Percentiles rank a stretch among this genome's conserved stretches.
Conservation (phyloP, 345 rosid genomes). For the Brassica incana region DNA sequence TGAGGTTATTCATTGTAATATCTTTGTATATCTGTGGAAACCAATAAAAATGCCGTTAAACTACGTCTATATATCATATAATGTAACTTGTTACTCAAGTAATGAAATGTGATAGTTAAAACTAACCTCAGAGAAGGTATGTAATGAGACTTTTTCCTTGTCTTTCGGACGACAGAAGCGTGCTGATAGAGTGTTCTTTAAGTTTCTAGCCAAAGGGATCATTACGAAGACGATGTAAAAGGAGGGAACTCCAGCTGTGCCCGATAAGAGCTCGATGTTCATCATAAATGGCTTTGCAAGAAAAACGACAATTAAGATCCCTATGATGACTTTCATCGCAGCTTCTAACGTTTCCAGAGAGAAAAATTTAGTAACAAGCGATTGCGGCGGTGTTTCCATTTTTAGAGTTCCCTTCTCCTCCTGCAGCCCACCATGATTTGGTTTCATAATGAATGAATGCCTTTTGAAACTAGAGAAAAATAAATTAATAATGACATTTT, state of each 20-base stretch:
- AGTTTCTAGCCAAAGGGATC: slow-evolving; percentile 39
- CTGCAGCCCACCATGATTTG: not conserved
- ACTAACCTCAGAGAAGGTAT: slow-evolving; percentile 37
- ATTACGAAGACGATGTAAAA: slow-evolving; percentile 35
- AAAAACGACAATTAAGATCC: slow-evolving; percentile 35
- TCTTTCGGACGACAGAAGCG: slow-evolving; percentile 33
- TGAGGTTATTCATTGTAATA: slow-evolving; percentile 32
- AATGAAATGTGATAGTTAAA: not conserved
- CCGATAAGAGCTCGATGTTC: slow-evolving; percentile 32
- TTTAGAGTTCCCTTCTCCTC: slow-evolving; percentile 23
- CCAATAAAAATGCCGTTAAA: not conserved
- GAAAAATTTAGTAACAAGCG: slow-evolving; percentile 11
- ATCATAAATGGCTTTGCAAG: slow-evolving; percentile 41
- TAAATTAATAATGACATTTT: not conserved
- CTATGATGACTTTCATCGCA: slow-evolving; percentile 23
- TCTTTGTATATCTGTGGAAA: slow-evolving; percentile 29
- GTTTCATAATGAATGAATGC: too few species aligned
- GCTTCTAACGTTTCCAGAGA: slow-evolving; percentile 32
- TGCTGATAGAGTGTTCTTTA: slow-evolving; percentile 36
- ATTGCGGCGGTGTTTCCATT: slow-evolving; percentile 30
- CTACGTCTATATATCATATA: not conserved
- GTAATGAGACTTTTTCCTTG: slow-evolving; percentile 27
- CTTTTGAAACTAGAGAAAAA: too few species aligned
- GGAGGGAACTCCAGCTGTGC: slow-evolving; percentile 37
- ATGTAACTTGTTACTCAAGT: not conserved